Evolutionary conservation across 805 yeast genomes (phyloP).

Genomic region (Teunomyces atbi): DNA sequence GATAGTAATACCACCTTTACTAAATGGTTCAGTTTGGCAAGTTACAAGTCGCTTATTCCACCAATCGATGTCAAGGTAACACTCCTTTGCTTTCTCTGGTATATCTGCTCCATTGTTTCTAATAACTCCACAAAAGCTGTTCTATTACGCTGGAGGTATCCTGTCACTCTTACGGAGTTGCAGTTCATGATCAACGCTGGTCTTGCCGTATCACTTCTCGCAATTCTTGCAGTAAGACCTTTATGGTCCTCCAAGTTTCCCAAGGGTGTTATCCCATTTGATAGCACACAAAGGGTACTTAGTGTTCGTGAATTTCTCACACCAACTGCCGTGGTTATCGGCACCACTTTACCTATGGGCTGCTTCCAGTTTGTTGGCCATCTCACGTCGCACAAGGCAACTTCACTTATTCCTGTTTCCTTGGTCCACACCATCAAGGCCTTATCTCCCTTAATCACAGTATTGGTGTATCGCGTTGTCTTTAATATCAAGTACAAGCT

Average conservation of each 20-base stretch:
- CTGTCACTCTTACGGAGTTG: constrained; percentile 84
- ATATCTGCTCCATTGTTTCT: constrained; percentile 73
- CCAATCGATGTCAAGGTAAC: constrained; percentile 24
- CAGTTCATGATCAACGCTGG: constrained; percentile 76
- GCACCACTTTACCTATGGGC: constrained; percentile 90
- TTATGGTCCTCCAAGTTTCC: constrained; percentile 36
- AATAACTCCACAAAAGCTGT: constrained; percentile 80
- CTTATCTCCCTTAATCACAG: constrained; percentile 85
- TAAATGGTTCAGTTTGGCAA: neutral
- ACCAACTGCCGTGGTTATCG: constrained; percentile 53
- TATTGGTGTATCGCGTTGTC: constrained; percentile 65
- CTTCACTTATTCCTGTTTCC: constrained; percentile 88
- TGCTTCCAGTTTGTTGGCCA: constrained; percentile 91
- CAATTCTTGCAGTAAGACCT: constrained; percentile 29
- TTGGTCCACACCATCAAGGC: constrained; percentile 94
- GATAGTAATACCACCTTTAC: neutral
- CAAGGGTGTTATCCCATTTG: constrained; percentile 47
- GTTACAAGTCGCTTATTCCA: constrained; percentile 14
- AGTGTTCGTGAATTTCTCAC: constrained; percentile 35
- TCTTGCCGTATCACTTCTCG: constrained; percentile 50
- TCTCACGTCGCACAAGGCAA: constrained; percentile 88
- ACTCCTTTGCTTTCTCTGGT: constrained; percentile 72
- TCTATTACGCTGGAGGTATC: constrained; percentile 65
- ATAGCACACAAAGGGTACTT: constrained; percentile 16
- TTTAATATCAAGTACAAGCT: constrained; percentile 56